Evolutionary conservation across 306 rosid genomes (phyloP).

Genomic region (Corylus avellana): DNA sequence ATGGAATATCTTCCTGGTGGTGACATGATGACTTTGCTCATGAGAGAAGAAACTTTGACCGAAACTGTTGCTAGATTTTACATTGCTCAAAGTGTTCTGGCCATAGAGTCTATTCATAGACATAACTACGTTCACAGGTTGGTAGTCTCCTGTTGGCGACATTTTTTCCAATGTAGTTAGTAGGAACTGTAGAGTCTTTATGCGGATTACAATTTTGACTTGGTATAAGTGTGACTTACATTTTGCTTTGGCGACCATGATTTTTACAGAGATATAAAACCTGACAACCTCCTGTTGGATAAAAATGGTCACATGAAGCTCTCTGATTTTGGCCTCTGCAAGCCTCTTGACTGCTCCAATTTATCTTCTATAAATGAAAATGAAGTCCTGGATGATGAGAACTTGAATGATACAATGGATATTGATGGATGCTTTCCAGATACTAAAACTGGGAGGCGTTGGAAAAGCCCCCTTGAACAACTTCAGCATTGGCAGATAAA

Average conservation of each 20-base stretch:
- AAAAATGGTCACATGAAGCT: constrained; percentile 62
- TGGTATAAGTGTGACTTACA: not conserved
- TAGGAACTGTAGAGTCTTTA: not conserved
- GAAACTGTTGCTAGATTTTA: constrained; percentile 82
- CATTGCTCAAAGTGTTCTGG: constrained; percentile 72
- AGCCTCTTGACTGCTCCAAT: constrained; percentile 60
- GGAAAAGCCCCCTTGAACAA: constrained; percentile 60
- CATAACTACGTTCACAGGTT: constrained; percentile 81
- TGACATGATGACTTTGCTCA: constrained; percentile 92
- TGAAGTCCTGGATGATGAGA: constrained; percentile 50
- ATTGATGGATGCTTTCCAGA: constrained; percentile 35
- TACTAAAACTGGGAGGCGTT: constrained; percentile 46
- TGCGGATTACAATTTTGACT: too few species aligned
- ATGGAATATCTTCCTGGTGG: constrained; percentile 99
- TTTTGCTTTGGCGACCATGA: constrained; percentile 11
- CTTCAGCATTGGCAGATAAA: constrained; percentile 65
- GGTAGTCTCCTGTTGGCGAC: constrained; percentile 23
- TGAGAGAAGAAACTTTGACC: constrained; percentile 92
- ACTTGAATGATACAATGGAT: constrained; percentile 48
- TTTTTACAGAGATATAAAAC: constrained; percentile 57
- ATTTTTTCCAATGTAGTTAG: not conserved
- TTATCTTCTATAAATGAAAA: constrained; percentile 54
- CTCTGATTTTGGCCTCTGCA: constrained; percentile 67
- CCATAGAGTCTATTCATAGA: constrained; percentile 84
- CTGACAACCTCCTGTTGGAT: constrained; percentile 59